phyloP scores from a whole-genome alignment of 352 stramenopile species.

The Pythium graminicola region DNA sequence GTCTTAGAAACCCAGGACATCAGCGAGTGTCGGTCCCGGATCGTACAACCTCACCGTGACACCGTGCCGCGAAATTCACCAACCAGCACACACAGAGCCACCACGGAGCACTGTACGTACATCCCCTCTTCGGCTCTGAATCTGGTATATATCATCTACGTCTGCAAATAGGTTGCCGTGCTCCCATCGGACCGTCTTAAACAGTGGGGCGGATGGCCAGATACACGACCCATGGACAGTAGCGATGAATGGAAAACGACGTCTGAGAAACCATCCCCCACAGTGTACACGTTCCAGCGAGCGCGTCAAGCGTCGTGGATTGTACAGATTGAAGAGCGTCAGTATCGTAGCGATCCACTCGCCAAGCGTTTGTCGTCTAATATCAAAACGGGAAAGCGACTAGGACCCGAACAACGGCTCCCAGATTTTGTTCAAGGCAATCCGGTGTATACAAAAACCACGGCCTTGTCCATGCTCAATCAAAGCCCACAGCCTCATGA shows the following conservation, averaged over 20 bases:
- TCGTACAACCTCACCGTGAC: conserved; percentile 39
- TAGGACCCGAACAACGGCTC: conserved; percentile 21
- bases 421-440: conserved; percentile 49
- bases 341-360: conserved; percentile 34
- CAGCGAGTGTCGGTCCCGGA: conserved; percentile 43
- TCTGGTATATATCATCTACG: no score
- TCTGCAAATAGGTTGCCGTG: conserved; percentile 15
- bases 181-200: conserved; percentile 30
- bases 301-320: conserved; percentile 54
- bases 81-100: conserved; percentile 10
- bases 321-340: conserved; percentile 52
- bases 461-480: not conserved
- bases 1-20: conserved; percentile 39
- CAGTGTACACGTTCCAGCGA: conserved; percentile 50
- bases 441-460: conserved; percentile 28
- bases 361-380: conserved; percentile 13
- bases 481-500: not conserved
- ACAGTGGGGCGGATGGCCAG: conserved; percentile 37
- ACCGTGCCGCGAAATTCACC: conserved; percentile 11
- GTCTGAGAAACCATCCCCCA: conserved; percentile 54
- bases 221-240: conserved; percentile 46
- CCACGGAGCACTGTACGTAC: conserved; percentile 6
- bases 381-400: not conserved
- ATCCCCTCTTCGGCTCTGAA: not conserved
- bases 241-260: conserved; percentile 52